Evolutionary conservation across 495 filamentous ascomycete species (phyloP).

Genomic region (Cenococcum geophilum): DNA sequence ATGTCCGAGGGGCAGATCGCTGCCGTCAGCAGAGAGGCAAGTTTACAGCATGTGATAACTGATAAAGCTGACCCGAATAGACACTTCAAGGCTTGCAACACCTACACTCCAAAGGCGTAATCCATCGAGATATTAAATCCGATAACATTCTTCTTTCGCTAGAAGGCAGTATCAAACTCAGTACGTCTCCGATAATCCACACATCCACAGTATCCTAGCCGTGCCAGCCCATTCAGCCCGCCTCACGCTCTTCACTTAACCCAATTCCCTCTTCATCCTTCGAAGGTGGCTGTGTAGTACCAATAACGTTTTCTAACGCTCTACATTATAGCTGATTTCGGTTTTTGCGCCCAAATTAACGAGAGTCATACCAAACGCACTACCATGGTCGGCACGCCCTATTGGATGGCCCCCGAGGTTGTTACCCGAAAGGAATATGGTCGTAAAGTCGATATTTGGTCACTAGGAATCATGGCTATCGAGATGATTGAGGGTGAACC

Average conservation of each 20-base stretch:
- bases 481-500: conserved; percentile 99
- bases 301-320: neutral
- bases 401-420: conserved; percentile 99
- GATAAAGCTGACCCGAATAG: conserved; percentile 35
- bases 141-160: conserved; percentile 94
- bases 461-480: conserved; percentile 98
- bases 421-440: conserved; percentile 97
- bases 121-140: conserved; percentile 97
- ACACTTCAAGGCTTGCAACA: conserved; percentile 89
- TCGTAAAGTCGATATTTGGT: conserved; percentile 98
- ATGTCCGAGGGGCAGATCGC: conserved; percentile 98
- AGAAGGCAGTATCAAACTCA: conserved; percentile 96
- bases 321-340: conserved; percentile 74
- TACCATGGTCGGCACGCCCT: conserved; percentile 98
- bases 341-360: conserved; percentile 98
- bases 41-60: conserved; percentile 19
- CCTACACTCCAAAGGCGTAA: conserved; percentile 94
- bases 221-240: neutral
- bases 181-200: conserved; percentile 49
- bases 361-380: conserved; percentile 94
- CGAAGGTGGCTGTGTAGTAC: neutral
- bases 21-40: conserved; percentile 82
- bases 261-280: no score
- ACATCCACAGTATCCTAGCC: neutral
- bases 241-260: neutral